Base-by-base conservation (phyloP, 176 grass and related monocot genomes). In the Musa schizocarpa region DNA sequence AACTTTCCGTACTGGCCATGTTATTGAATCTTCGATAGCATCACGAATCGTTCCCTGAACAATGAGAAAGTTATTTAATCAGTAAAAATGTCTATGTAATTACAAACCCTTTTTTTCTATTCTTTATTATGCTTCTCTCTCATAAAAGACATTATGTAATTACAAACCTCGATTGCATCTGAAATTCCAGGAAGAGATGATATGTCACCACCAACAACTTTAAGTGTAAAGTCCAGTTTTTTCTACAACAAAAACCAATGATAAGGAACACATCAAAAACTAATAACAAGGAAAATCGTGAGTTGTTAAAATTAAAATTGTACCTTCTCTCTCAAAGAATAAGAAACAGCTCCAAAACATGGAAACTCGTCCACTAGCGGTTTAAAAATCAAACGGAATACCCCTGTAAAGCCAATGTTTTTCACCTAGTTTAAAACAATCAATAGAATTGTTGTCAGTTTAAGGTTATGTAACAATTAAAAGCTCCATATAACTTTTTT, bases 111-210 rank as follows among this genome's bases (percentile, higher is more conserved):
- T 34, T 22, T 67, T 34, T 13, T 29, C 20, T 34, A 11, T 11
- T 11, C 11, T 22, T 9, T 24, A 20, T 63, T 43, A 20, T 13
- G 9, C 16, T 43, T 13, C n/a, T 24, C 8, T 22, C 20, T 24
- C 29, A 26, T 9, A 10, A 74, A 73, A 78, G 58, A 53, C 13
- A 69, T 13, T 10, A 53, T 26, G 29, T n/a, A 74, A 61, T 21
- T 21, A 0, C 23, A 50, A 80, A 98, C 94, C 90, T 98, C 90
- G 78, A 98, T 98, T 78, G 94, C 94, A 93, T 98, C 90, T 80
- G 94, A 98, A 82, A 98, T 89, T 78, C 94, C 94, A 87, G 94
- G 94, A 98, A 98, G 88, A 75, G 90, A 83, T 74, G 94, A 93
- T 87, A 98, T 85, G 73, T 98, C 94, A 9, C 94, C 94, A 54